Percentiles rank a stretch among this genome's conserved stretches.
Conservation (phyloP, 1,139 yeast genomes). For the Wickerhamomyces sp. region DNA sequence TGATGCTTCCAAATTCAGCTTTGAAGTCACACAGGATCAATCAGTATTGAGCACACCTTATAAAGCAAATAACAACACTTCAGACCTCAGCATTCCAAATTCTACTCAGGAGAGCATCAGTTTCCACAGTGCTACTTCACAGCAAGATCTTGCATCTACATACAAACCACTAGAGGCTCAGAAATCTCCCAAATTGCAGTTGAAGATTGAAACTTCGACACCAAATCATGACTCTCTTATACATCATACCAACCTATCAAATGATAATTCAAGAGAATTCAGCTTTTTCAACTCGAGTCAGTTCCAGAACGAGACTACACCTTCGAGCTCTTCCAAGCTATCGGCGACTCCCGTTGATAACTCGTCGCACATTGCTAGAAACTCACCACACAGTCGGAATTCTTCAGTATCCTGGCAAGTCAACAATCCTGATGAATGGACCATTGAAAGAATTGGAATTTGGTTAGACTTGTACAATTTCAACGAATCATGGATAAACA, state of each 20-base stretch:
- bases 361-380: slow-evolving; percentile 14
- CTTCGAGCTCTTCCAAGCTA: slow-evolving; percentile 1
- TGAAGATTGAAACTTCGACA: slow-evolving; percentile 20
- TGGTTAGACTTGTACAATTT: slow-evolving; percentile 71
- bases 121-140: slow-evolving; percentile 11
- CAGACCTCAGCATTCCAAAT: neutral
- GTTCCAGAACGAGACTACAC: slow-evolving; percentile 10
- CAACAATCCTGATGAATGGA: slow-evolving; percentile 55
- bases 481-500: slow-evolving; percentile 65
- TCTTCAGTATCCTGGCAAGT: slow-evolving; percentile 36
- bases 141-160: neutral
- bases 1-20: slow-evolving; percentile 16
- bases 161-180: slow-evolving; percentile 1
- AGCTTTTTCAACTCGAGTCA: slow-evolving; percentile 23
- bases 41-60: neutral
- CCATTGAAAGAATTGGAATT: slow-evolving; percentile 51
- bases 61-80: neutral
- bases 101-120: slow-evolving; percentile 12
- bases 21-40: slow-evolving; percentile 7
- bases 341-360: slow-evolving; percentile 3
- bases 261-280: slow-evolving; percentile 16
- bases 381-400: slow-evolving; percentile 28
- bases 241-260: slow-evolving; percentile 1
- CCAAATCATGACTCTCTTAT: slow-evolving; percentile 12
- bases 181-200: slow-evolving; percentile 13